Conservation (phyloP, 352 stramenopile genomes). For the Thraustochytrium striatum region DNA sequence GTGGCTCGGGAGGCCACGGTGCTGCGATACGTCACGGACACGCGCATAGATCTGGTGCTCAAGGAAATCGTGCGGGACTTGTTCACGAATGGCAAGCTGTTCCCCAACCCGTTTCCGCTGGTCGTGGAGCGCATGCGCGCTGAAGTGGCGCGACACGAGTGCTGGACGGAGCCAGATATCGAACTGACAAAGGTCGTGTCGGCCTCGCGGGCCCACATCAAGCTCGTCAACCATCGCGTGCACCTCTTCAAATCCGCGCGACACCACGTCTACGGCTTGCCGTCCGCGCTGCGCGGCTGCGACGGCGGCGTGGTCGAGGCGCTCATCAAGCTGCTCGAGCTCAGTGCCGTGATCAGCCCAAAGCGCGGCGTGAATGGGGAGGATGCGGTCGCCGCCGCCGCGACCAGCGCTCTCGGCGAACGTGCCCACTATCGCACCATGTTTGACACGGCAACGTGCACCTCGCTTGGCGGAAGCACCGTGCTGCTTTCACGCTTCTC, state of each 20-base stretch:
- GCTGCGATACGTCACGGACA: slow-evolving; percentile 35
- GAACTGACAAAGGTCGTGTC: neutral
- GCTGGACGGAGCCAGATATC: slow-evolving; percentile 23
- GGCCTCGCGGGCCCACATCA: neutral
- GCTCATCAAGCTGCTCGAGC: neutral
- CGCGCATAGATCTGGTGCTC: slow-evolving; percentile 21
- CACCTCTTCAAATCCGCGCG: slow-evolving; percentile 8
- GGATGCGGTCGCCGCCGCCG: neutral
- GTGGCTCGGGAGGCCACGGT: slow-evolving; percentile 24
- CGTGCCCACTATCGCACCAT: neutral
- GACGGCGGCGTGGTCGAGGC: neutral
- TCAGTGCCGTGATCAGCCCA: neutral
- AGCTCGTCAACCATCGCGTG: neutral
- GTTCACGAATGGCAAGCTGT: slow-evolving; percentile 41
- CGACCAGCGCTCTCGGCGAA: neutral
- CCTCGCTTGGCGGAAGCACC: neutral
- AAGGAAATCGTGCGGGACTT: slow-evolving; percentile 11
- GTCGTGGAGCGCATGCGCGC: slow-evolving; percentile 9
- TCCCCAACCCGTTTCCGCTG: slow-evolving; percentile 20
- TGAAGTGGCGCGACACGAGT: neutral
- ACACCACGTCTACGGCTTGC: neutral
- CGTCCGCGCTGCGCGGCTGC: neutral
- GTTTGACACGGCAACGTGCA: neutral
- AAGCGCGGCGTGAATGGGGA: neutral
- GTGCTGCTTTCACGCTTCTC: neutral